A percentile compares a stretch with the other conserved stretches of the same genome.
phyloP scores from a whole-genome alignment of 139 green algal genomes.

The Closterium sp. region DNA sequence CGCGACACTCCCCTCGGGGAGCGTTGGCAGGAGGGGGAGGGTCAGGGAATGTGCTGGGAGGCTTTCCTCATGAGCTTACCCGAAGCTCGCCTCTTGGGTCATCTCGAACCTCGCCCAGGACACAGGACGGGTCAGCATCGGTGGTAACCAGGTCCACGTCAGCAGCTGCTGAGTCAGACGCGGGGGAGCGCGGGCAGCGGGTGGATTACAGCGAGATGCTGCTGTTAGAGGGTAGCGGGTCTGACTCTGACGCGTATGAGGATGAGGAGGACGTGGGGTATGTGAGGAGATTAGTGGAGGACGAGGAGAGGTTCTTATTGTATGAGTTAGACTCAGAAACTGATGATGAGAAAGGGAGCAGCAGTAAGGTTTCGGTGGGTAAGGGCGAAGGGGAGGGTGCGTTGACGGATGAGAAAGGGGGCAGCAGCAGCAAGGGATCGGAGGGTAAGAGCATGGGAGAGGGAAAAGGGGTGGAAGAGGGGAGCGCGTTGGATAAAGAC shows the following conservation, averaged over 20 bases:
- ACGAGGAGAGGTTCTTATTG: constrained; percentile 43
- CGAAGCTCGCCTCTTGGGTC: background rate
- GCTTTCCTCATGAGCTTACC: background rate
- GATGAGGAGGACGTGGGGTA: constrained; percentile 51
- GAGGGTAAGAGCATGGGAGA: no score
- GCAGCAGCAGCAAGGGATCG: no score
- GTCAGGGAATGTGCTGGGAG: background rate
- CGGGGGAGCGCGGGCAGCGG: background rate
- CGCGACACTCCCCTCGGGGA: background rate
- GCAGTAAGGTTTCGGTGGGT: background rate
- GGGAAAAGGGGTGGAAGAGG: background rate
- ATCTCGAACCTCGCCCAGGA: background rate
- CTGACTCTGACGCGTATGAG: constrained; percentile 32
- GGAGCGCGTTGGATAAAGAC: background rate
- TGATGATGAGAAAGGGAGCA: constrained; percentile 17
- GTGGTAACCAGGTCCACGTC: background rate
- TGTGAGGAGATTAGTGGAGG: constrained; percentile 17
- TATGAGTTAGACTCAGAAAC: constrained; percentile 12
- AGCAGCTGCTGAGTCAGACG: background rate
- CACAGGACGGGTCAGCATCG: background rate
- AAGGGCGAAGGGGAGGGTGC: background rate
- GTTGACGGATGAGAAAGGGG: no score
- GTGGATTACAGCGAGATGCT: background rate
- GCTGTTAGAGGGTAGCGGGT: background rate
- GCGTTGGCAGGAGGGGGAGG: background rate